Conservation (phyloP, 331 rosid genomes). For the Pyracantha coccinea region DNA sequence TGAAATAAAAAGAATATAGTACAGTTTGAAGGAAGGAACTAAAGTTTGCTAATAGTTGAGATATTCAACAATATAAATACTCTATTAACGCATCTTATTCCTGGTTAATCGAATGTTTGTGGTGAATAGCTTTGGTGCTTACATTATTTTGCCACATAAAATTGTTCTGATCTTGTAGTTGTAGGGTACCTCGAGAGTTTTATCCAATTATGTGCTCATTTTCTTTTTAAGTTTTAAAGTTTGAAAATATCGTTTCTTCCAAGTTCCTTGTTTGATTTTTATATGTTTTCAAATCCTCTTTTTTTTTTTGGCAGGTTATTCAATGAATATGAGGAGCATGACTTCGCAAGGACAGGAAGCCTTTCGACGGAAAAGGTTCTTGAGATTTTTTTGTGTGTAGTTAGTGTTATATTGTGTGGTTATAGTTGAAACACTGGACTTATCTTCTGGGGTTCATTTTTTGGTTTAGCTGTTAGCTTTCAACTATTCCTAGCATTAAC, state of each 20-base stretch:
- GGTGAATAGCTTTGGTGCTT: not conserved
- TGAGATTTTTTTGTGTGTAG: not conserved
- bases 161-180: not conserved
- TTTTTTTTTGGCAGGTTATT: constrained; percentile 49
- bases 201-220: not conserved
- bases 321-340: constrained; percentile 69
- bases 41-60: not conserved
- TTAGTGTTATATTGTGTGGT: not conserved
- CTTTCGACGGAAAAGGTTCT: constrained; percentile 63
- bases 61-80: too few species aligned
- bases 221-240: not conserved
- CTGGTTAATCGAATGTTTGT: not conserved
- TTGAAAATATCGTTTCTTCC: not conserved
- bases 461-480: not conserved
- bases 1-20: not conserved
- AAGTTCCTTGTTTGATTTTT: not conserved
- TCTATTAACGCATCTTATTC: too few species aligned
- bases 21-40: not conserved
- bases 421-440: not conserved
- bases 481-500: not conserved
- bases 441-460: not conserved
- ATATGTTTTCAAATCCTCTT: not conserved
- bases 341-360: constrained; percentile 86
- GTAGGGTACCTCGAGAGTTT: not conserved
- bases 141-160: not conserved